These are phyloP conservation scores for Lactarius sp. DNA, from an alignment of 768 basidiomycete species.

Conservation along the genomic window DNA sequence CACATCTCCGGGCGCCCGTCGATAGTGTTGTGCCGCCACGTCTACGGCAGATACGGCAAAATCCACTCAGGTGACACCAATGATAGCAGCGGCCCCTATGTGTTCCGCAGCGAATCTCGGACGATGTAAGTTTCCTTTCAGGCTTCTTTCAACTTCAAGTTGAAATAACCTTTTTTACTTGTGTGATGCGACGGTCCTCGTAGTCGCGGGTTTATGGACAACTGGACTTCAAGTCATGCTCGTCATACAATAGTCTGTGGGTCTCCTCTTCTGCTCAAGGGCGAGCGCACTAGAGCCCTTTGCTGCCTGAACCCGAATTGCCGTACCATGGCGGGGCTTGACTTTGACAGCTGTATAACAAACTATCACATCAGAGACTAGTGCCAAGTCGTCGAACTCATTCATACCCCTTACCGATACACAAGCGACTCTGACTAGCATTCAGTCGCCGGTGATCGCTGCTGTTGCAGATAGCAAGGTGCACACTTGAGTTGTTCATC, in stretches of 20 bases:
- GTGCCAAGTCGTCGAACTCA: background rate
- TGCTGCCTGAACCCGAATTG: background rate
- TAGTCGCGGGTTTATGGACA: background rate
- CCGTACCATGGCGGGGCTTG: background rate
- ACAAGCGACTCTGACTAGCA: background rate
- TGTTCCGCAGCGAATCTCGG: background rate
- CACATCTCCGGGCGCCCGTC: background rate
- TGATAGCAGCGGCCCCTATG: background rate
- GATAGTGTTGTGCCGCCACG: background rate
- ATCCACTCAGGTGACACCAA: background rate
- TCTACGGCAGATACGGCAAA: background rate
- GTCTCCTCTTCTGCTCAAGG: background rate
- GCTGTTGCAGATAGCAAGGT: background rate
- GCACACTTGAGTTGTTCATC: background rate
- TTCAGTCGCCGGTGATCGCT: background rate
- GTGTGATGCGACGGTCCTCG: background rate
- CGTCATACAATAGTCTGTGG: background rate
- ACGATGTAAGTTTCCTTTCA: background rate
- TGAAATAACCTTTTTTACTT: background rate
- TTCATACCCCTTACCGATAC: background rate
- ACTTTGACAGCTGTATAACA: background rate
- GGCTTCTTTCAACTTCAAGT: background rate
- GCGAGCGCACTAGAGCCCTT: background rate
- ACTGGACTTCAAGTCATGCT: background rate
- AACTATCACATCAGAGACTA: background rate